Evolutionary conservation across 768 basidiomycete genomes (phyloP).

Genomic region (Boletus bicolor): DNA sequence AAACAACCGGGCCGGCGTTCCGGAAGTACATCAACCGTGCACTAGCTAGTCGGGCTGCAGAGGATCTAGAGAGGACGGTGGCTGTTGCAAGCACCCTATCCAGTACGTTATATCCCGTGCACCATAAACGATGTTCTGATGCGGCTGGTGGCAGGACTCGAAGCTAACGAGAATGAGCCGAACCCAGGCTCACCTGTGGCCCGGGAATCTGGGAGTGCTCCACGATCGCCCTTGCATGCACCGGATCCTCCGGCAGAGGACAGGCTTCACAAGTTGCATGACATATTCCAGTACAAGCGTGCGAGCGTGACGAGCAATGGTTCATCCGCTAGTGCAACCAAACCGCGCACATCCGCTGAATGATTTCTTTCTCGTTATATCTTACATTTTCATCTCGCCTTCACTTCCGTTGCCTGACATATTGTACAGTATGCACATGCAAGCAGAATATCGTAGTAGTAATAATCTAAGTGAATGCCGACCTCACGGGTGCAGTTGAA

Average conservation of each 20-base stretch:
- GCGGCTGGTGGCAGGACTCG: constrained; percentile 46
- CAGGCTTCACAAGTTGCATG: constrained; percentile 69
- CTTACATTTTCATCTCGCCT: constrained; percentile 16
- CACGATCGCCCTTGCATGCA: constrained; percentile 35
- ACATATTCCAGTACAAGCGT: constrained; percentile 76
- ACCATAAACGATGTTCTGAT: constrained; percentile 7
- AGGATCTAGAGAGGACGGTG: constrained; percentile 76
- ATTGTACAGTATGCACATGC: constrained; percentile 30
- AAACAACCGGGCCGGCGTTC: constrained; percentile 86
- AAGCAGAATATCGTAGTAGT: constrained; percentile 23
- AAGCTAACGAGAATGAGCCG: constrained; percentile 49
- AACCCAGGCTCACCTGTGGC: constrained; percentile 32
- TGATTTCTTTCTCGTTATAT: constrained; percentile 18
- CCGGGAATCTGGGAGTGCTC: constrained; percentile 28
- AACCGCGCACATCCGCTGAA: constrained; percentile 16
- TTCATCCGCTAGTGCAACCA: constrained; percentile 30
- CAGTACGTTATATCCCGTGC: constrained; percentile 46
- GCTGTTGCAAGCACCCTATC: constrained; percentile 83
- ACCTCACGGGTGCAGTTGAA: neutral
- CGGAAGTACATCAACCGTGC: constrained; percentile 89
- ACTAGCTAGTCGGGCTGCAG: constrained; percentile 80
- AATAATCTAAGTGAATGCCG: constrained; percentile 6
- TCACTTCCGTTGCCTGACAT: constrained; percentile 21
- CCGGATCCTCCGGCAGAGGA: constrained; percentile 49
- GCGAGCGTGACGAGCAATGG: constrained; percentile 55